These are phyloP conservation scores for Ascochyta rabiei DNA, from an alignment of 2,329 filamentous ascomycete species.

Conservation along the genomic window DNA sequence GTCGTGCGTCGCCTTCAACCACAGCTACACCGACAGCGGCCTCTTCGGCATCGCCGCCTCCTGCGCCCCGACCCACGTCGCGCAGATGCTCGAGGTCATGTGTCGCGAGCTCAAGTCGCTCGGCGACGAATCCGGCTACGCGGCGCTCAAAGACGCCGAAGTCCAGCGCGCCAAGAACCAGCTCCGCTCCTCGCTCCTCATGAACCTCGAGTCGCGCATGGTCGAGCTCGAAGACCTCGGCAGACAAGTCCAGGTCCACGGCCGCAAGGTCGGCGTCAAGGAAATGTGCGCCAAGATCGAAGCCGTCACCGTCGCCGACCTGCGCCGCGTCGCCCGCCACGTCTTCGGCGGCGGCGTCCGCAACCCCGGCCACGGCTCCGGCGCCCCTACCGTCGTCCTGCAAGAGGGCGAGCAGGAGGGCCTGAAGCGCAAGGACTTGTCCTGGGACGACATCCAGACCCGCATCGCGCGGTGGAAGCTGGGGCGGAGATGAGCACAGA, in stretches of 20 bases:
- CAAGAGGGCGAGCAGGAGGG: conserved; percentile 85
- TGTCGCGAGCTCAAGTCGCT: conserved; percentile 85
- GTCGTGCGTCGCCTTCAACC: conserved; percentile 94
- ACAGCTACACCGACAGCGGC: conserved; percentile 94
- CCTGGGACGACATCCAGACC: conserved; percentile 90
- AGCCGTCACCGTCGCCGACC: conserved; percentile 75
- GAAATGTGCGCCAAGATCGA: conserved; percentile 95
- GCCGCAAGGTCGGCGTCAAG: conserved; percentile 84
- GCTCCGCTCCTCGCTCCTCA: conserved; percentile 83
- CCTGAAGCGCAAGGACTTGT: conserved; percentile 69
- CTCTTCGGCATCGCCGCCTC: conserved; percentile 92
- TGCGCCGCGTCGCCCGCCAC: conserved; percentile 78
- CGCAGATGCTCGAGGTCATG: conserved; percentile 91
- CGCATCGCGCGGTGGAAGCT: conserved; percentile 83
- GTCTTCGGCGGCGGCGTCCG: conserved; percentile 78
- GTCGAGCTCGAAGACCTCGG: conserved; percentile 96
- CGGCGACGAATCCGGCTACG: conserved; percentile 75
- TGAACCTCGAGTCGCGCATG: conserved; percentile 98
- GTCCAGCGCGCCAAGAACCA: conserved; percentile 97
- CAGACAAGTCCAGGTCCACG: conserved; percentile 95
- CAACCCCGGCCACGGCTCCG: conserved; percentile 79
- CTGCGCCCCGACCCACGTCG: conserved; percentile 78
- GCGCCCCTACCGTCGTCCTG: conserved; percentile 90
- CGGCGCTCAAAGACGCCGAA: conserved; percentile 73
- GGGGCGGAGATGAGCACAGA: conserved; percentile 60